A percentile compares a stretch with the other conserved stretches of the same genome.
These are phyloP conservation scores for Ceratocystiopsis brevicomis DNA, from an alignment of 2,329 filamentous ascomycete species.

Conservation along the genomic window DNA sequence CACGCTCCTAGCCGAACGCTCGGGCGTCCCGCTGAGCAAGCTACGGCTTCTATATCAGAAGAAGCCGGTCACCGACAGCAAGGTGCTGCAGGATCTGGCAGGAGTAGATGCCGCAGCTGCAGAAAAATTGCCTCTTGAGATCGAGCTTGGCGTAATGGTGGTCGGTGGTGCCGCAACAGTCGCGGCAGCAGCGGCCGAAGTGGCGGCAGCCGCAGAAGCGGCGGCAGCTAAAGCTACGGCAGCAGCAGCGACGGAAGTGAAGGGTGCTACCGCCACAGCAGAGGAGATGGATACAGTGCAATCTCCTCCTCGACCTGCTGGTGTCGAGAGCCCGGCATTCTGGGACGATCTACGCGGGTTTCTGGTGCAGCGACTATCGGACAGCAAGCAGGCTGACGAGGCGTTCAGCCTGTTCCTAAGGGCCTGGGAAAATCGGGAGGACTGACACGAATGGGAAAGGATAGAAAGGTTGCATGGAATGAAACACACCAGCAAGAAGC, in stretches of 20 bases:
- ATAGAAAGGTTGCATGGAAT: too few relatives aligned
- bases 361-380: constrained; percentile 58
- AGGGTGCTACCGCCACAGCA: too few relatives aligned
- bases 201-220: constrained; percentile 15
- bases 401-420: constrained; percentile 48
- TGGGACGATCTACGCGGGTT: constrained; percentile 76
- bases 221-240: constrained; percentile 23
- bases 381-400: constrained; percentile 45
- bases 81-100: constrained; percentile 57
- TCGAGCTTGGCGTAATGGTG: constrained; percentile 73
- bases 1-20: constrained; percentile 41
- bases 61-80: constrained; percentile 64
- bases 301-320: background rate
- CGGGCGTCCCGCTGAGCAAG: constrained; percentile 51
- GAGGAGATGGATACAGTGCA: background rate
- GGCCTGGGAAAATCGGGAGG: constrained; percentile 38
- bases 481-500: too few relatives aligned
- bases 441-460: too few relatives aligned
- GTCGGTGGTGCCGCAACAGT: constrained; percentile 45
- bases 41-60: constrained; percentile 74
- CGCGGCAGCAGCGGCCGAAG: constrained; percentile 1
- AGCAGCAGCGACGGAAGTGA: constrained; percentile 15
- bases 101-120: constrained; percentile 19
- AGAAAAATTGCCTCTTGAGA: constrained; percentile 25
- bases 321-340: constrained; percentile 29